Conservation (phyloP, 805 yeast genomes). For the Metschnikowia cerradonensis region DNA sequence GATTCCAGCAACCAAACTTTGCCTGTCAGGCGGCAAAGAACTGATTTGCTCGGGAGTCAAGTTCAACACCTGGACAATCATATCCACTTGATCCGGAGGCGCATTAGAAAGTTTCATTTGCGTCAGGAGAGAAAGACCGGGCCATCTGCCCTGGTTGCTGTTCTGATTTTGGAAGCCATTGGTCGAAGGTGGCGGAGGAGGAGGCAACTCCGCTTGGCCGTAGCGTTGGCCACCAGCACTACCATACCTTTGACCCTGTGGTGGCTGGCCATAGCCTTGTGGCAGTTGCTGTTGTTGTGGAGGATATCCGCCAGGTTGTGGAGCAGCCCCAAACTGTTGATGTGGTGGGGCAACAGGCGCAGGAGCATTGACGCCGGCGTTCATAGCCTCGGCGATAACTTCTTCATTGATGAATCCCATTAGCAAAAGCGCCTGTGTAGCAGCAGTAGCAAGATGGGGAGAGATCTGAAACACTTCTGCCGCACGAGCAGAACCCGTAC, state of each 20-base stretch:
- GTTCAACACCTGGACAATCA: slow-evolving; percentile 51
- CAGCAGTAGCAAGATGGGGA: slow-evolving; percentile 58
- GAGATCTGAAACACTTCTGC: slow-evolving; percentile 49
- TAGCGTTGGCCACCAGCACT: slow-evolving; percentile 1
- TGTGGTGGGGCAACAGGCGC: slow-evolving; percentile 16
- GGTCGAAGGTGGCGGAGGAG: background rate
- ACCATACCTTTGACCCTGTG: slow-evolving; percentile 3
- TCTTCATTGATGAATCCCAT: slow-evolving; percentile 74
- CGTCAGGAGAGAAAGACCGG: slow-evolving; percentile 45
- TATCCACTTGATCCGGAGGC: slow-evolving; percentile 54
- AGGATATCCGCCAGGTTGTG: slow-evolving; percentile 2
- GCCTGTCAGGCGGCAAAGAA: slow-evolving; percentile 48
- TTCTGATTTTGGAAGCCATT: background rate
- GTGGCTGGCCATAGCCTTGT: background rate
- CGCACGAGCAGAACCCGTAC: slow-evolving; percentile 49
- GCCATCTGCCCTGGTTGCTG: slow-evolving; percentile 33
- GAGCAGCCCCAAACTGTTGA: slow-evolving; percentile 7
- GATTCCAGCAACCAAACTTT: slow-evolving; percentile 51
- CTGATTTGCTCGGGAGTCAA: slow-evolving; percentile 48
- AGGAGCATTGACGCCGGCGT: slow-evolving; percentile 19
- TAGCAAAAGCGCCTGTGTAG: slow-evolving; percentile 68
- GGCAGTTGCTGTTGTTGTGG: background rate
- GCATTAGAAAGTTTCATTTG: slow-evolving; percentile 48
- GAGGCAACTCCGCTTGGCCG: slow-evolving; percentile 1
- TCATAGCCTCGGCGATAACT: slow-evolving; percentile 58